Percentiles rank a stretch among this genome's conserved stretches.
These are phyloP conservation scores for Pseudogymnoascus sp. DNA, from an alignment of 2,329 filamentous ascomycete genomes.

Conservation along the genomic window DNA sequence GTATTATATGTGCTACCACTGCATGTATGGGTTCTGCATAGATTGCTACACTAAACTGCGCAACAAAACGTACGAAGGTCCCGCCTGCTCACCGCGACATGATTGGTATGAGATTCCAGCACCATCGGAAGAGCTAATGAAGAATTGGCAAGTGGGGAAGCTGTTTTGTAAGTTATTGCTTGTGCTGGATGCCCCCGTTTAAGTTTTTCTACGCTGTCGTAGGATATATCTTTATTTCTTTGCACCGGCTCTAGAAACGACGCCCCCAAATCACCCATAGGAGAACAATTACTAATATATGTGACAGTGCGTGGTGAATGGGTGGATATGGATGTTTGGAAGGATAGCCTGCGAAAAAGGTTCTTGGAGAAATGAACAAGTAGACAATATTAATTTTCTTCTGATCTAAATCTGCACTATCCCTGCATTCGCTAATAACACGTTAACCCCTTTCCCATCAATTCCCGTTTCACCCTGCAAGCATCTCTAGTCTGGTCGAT, in stretches of 20 bases:
- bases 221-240: not conserved
- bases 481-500: not conserved
- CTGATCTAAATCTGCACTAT: not conserved
- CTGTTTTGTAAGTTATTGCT: not conserved
- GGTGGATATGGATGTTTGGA: not conserved
- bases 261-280: not conserved
- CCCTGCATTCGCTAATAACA: not conserved
- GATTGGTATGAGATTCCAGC: not conserved
- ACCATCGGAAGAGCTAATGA: not conserved
- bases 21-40: not conserved
- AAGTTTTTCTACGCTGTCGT: not conserved
- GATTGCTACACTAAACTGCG: not conserved
- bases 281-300: not conserved
- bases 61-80: not conserved
- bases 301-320: not conserved
- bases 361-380: not conserved
- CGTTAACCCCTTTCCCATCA: not conserved
- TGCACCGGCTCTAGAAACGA: not conserved
- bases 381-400: not conserved
- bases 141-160: not conserved
- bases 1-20: not conserved
- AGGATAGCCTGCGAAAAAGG: not conserved
- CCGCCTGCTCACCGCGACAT: not conserved
- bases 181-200: not conserved
- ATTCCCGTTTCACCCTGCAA: not conserved